phyloP scores from a whole-genome alignment of 139 green algal species.

The Raphidocelis subcapitata region DNA sequence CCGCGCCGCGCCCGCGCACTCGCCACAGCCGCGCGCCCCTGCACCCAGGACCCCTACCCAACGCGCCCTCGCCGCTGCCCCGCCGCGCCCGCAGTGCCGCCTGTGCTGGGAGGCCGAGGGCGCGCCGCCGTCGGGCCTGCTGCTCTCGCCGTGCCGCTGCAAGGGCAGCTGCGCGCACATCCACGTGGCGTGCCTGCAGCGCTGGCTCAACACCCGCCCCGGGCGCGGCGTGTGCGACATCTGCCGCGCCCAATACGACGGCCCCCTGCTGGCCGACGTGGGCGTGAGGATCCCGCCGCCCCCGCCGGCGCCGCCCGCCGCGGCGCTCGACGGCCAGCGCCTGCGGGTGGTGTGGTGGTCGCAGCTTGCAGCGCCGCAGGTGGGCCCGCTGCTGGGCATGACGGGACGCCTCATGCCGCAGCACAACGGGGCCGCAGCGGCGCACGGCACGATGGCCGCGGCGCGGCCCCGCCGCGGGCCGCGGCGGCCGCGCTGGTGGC shows the following conservation, averaged over 20 bases:
- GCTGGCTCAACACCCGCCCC: background rate
- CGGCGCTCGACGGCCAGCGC: background rate
- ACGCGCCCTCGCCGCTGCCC: background rate
- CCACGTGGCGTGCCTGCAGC: slow-evolving; percentile 23
- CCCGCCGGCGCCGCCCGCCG: too few species aligned
- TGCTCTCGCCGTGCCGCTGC: slow-evolving; percentile 27
- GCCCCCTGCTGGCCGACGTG: slow-evolving; percentile 6
- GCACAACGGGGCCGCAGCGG: background rate
- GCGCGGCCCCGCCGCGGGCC: background rate
- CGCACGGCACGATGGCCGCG: background rate
- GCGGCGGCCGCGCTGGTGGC: background rate
- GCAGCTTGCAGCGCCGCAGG: background rate
- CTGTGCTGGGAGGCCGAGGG: slow-evolving; percentile 23
- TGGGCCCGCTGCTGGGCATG: background rate
- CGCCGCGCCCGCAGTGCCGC: background rate
- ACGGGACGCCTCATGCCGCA: background rate
- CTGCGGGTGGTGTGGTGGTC: background rate
- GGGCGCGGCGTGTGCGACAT: background rate
- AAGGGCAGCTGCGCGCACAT: slow-evolving; percentile 17
- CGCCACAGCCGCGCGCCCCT: background rate
- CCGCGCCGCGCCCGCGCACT: too few species aligned
- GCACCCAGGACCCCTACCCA: background rate
- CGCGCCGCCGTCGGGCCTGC: background rate
- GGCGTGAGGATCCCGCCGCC: background rate
- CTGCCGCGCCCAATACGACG: background rate